A percentile compares a stretch with the other conserved stretches of the same genome.
Conservation (phyloP, 1,139 yeast species). For the Candida tunisiensis region DNA sequence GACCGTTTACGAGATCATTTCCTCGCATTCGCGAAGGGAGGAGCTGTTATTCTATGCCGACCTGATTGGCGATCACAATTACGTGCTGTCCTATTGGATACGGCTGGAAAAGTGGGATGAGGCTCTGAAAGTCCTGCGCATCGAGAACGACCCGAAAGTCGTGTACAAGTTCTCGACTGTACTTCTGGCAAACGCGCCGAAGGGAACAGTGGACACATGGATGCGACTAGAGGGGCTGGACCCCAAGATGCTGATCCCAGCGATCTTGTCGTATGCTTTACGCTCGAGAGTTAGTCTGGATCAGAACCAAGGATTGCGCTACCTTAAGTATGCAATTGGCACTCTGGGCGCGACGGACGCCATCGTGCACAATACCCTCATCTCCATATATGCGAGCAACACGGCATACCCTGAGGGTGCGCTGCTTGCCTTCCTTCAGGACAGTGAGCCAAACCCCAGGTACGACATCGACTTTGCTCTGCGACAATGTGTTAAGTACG, state of each 20-base stretch:
- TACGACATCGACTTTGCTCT: constrained; percentile 64
- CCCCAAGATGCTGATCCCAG: constrained; percentile 52
- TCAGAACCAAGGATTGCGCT: constrained; percentile 50
- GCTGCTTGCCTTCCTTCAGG: constrained; percentile 32
- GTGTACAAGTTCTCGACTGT: constrained; percentile 56
- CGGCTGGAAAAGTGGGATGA: constrained; percentile 57
- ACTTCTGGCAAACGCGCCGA: constrained; percentile 51
- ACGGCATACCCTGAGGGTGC: constrained; percentile 26
- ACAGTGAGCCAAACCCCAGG: constrained; percentile 6
- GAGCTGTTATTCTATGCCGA: constrained; percentile 57
- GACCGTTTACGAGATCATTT: constrained; percentile 58
- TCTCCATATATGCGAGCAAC: constrained; percentile 55
- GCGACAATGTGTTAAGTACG: constrained; percentile 48
- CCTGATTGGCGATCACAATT: constrained; percentile 48
- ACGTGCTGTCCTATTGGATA: constrained; percentile 53
- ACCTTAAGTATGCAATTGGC: constrained; percentile 41
- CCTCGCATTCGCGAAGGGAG: constrained; percentile 44
- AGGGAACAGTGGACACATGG: constrained; percentile 66
- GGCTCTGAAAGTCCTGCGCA: constrained; percentile 43
- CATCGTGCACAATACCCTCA: constrained; percentile 50
- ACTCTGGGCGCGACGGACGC: constrained; percentile 32
- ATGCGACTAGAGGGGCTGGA: constrained; percentile 35
- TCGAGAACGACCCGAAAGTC: constrained; percentile 30
- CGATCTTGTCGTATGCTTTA: constrained; percentile 51
- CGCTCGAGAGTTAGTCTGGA: constrained; percentile 18